phyloP scores from a whole-genome alignment of 768 basidiomycete species.

The Pisolithus orientalis region DNA sequence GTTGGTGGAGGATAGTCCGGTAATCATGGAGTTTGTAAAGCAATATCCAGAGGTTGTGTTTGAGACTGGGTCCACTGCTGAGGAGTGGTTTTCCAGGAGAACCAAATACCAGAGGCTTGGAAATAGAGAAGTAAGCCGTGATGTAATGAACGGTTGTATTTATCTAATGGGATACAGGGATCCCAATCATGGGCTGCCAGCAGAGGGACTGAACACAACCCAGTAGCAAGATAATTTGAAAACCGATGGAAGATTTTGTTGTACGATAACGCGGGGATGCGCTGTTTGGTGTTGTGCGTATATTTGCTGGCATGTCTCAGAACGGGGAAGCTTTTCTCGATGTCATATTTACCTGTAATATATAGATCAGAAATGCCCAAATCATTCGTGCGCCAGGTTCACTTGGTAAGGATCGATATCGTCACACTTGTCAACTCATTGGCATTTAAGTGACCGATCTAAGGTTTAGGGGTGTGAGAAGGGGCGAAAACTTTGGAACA shows the following conservation, averaged over 20 bases:
- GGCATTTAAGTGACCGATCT: too few relatives aligned
- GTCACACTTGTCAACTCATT: too few relatives aligned
- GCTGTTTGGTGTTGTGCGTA: background rate
- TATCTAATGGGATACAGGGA: constrained; percentile 12
- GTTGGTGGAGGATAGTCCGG: constrained; percentile 42
- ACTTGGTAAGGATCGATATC: too few relatives aligned
- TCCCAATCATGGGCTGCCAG: constrained; percentile 27
- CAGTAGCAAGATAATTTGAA: constrained; percentile 10
- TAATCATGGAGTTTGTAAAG: constrained; percentile 40
- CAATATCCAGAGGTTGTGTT: constrained; percentile 32
- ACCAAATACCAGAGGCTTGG: constrained; percentile 35
- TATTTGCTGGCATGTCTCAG: too few relatives aligned
- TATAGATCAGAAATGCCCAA: too few relatives aligned
- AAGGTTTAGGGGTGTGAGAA: too few relatives aligned
- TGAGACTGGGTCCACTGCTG: constrained; percentile 36
- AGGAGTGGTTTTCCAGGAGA: constrained; percentile 43
- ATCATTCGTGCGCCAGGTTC: too few relatives aligned
- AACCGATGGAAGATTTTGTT: too few relatives aligned
- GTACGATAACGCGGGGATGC: too few relatives aligned
- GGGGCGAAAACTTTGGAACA: too few relatives aligned
- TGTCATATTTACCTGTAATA: too few relatives aligned
- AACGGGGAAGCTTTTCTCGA: too few relatives aligned
- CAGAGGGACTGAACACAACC: constrained; percentile 25
- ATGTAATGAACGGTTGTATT: background rate
- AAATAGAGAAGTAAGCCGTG: constrained; percentile 29